Conservation (phyloP, 108 stramenopile species). For the Epithemia pelagica region DNA sequence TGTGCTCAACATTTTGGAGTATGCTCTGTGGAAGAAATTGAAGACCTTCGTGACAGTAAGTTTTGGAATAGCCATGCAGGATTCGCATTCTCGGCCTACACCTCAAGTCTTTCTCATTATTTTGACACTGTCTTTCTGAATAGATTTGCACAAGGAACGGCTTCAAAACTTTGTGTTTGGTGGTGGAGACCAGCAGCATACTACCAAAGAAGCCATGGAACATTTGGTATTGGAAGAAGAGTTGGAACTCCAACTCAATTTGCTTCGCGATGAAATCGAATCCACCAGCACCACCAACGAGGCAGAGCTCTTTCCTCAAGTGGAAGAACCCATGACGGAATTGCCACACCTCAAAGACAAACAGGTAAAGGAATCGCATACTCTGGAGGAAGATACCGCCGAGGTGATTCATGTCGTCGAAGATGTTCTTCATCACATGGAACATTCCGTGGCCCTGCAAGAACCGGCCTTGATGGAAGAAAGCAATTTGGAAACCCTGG, state of each 20-base stretch:
- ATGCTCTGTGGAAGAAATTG: conserved; percentile 19
- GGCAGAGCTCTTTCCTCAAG: conserved; percentile 18
- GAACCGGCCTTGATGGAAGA: conserved; percentile 3
- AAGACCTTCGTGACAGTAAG: conserved; percentile 13
- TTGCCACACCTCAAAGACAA: conserved; percentile 9
- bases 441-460: neutral
- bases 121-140: neutral
- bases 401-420: neutral
- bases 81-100: neutral
- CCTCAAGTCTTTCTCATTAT: neutral
- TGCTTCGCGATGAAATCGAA: conserved; percentile 7
- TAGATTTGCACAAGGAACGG: conserved; percentile 18
- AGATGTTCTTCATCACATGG: conserved; percentile 1
- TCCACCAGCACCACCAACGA: conserved; percentile 1
- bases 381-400: neutral
- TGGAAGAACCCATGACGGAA: conserved; percentile 7
- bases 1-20: conserved; percentile 21
- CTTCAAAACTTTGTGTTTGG: conserved; percentile 11
- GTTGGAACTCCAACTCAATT: conserved; percentile 10
- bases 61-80: neutral
- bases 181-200: neutral
- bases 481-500: neutral
- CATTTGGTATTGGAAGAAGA: conserved; percentile 19
- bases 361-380: neutral
- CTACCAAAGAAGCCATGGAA: conserved; percentile 9